Conservation (phyloP, 768 basidiomycete species). For the Hemileccinum rubropunctum region DNA sequence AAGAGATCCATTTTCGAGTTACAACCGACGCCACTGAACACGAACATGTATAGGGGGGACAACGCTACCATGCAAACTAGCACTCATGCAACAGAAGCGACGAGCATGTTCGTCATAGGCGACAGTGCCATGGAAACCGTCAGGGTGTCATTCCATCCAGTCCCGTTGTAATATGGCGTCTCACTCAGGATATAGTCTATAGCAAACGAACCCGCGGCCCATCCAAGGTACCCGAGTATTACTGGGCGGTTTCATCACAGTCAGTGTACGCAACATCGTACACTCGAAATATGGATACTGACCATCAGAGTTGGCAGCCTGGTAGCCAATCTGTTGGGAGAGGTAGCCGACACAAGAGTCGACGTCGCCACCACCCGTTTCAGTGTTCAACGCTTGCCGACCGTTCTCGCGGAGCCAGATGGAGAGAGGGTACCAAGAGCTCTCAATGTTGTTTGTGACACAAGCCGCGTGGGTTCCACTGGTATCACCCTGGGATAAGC, state of each 20-base stretch:
- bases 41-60: too few relatives aligned
- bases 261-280: neutral
- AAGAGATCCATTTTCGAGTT: too few relatives aligned
- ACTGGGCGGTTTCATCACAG: slow-evolving; percentile 26
- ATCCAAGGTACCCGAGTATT: slow-evolving; percentile 53
- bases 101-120: slow-evolving; percentile 6
- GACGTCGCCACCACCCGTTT: slow-evolving; percentile 58
- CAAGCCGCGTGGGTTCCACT: slow-evolving; percentile 45
- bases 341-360: slow-evolving; percentile 44
- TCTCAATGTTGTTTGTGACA: slow-evolving; percentile 51
- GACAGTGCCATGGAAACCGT: slow-evolving; percentile 34
- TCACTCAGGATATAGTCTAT: slow-evolving; percentile 35
- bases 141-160: slow-evolving; percentile 37
- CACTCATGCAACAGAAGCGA: neutral
- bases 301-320: slow-evolving; percentile 50
- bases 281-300: slow-evolving; percentile 4
- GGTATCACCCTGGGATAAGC: neutral
- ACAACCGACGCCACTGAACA: too few relatives aligned
- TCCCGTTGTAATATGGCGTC: slow-evolving; percentile 28
- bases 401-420: slow-evolving; percentile 47
- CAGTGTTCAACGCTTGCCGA: slow-evolving; percentile 56
- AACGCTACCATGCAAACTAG: too few relatives aligned
- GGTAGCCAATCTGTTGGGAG: slow-evolving; percentile 45
- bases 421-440: slow-evolving; percentile 45
- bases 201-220: slow-evolving; percentile 59